Conservation (phyloP, 139 green algal genomes). For the Coccomyxa sp. region DNA sequence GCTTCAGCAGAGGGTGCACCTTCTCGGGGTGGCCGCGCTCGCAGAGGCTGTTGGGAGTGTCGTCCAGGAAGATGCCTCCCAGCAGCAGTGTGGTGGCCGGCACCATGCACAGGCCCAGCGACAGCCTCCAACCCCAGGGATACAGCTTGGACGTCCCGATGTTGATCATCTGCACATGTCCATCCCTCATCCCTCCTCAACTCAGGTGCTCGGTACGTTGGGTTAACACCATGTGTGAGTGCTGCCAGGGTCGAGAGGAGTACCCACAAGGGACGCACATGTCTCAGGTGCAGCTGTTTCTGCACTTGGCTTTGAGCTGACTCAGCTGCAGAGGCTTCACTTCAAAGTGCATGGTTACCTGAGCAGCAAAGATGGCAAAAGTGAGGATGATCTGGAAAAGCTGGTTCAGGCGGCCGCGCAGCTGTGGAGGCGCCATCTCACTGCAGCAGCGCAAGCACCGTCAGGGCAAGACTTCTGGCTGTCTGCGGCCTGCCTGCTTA, state of each 20-base stretch:
- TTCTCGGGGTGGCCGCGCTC: slow-evolving; percentile 44
- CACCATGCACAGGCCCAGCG: slow-evolving; percentile 41
- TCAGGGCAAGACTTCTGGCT: neutral
- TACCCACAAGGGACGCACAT: too few relatives aligned
- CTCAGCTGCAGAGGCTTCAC: too few relatives aligned
- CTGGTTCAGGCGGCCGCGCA: slow-evolving; percentile 42
- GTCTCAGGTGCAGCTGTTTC: too few relatives aligned
- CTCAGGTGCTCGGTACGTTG: neutral
- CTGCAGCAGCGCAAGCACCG: neutral
- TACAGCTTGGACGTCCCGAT: slow-evolving; percentile 36
- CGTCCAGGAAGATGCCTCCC: slow-evolving; percentile 54
- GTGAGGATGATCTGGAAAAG: slow-evolving; percentile 62
- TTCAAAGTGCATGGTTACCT: too few relatives aligned
- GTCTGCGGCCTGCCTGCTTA: neutral
- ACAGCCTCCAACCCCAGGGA: slow-evolving; percentile 31
- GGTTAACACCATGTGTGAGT: neutral
- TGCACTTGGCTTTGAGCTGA: too few relatives aligned
- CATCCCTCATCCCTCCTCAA: neutral
- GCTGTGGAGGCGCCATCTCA: slow-evolving; percentile 30
- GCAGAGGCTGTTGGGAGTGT: slow-evolving; percentile 72
- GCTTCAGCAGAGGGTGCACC: neutral
- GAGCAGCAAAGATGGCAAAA: slow-evolving; percentile 50
- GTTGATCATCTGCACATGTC: slow-evolving; percentile 45
- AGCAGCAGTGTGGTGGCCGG: slow-evolving; percentile 44
- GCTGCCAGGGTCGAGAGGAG: too few relatives aligned